A percentile compares a stretch with the other conserved stretches of the same genome.
These are phyloP conservation scores for Ceratocystis destructans DNA, from an alignment of 2,329 filamentous ascomycete species.

Conservation along the genomic window DNA sequence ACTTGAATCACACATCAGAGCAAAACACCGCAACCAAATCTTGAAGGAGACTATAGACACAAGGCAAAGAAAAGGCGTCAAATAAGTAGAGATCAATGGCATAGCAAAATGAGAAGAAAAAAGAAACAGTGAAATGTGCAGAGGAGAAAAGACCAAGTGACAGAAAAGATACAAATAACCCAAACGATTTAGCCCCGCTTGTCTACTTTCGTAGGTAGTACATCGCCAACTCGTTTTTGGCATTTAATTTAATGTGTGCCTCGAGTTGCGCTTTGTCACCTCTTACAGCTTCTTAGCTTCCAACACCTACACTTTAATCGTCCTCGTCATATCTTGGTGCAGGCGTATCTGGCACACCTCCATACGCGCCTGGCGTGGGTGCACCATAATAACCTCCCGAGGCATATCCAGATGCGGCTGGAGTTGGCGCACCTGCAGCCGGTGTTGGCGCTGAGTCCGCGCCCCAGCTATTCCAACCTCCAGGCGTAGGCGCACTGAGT, in stretches of 20 bases:
- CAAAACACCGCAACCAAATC: not conserved
- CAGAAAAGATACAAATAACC: conserved; percentile 10
- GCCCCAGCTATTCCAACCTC: conserved; percentile 47
- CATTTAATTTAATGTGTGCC: not conserved
- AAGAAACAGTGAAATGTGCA: conserved; percentile 1
- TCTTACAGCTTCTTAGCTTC: not conserved
- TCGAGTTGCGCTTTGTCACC: not conserved
- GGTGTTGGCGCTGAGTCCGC: conserved; percentile 54
- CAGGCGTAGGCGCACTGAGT: conserved; percentile 54
- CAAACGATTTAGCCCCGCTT: conserved; percentile 4
- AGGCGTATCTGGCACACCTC: conserved; percentile 44
- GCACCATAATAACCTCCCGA: conserved; percentile 40
- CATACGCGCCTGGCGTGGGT: conserved; percentile 50
- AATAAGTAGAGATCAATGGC: not conserved
- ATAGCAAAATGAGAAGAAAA: not conserved
- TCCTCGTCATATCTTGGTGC: conserved; percentile 44
- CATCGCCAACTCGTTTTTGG: not conserved
- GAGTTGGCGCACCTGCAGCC: conserved; percentile 52
- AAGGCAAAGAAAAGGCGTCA: not conserved
- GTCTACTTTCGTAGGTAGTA: conserved; percentile 4
- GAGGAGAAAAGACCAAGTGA: conserved; percentile 1
- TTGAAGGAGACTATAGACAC: not conserved
- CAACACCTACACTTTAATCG: conserved; percentile 4
- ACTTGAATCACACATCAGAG: no score
- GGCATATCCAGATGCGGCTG: conserved; percentile 45